A percentile compares a stretch with the other conserved stretches of the same genome.
phyloP scores from a whole-genome alignment of 73 alveolate species.

The Effrenium voratum region DNA sequence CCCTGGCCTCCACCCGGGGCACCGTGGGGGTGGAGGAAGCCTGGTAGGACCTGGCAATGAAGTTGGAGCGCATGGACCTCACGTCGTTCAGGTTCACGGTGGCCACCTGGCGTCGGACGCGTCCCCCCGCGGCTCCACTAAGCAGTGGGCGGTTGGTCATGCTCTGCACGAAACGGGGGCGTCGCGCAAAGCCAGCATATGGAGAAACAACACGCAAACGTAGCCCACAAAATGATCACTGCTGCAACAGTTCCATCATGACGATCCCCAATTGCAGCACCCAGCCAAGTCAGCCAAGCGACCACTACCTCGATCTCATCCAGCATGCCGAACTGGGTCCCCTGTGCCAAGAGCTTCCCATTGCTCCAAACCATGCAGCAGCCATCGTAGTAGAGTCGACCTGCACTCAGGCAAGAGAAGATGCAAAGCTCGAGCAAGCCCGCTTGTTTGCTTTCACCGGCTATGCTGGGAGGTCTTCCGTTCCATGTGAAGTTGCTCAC shows the following conservation, averaged over 20 bases:
- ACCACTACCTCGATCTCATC: slow-evolving; percentile 96
- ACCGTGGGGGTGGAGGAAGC: slow-evolving; percentile 78
- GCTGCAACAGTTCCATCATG: too few relatives aligned
- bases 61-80: slow-evolving; percentile 93
- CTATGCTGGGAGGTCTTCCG: too few relatives aligned
- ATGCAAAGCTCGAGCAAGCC: too few relatives aligned
- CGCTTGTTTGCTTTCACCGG: too few relatives aligned
- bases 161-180: too few relatives aligned
- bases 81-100: slow-evolving; percentile 97
- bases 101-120: slow-evolving; percentile 55
- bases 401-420: too few relatives aligned
- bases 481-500: too few relatives aligned
- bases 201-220: too few relatives aligned
- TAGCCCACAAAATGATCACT: too few relatives aligned
- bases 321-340: slow-evolving; percentile 95
- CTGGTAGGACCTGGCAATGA: slow-evolving; percentile 84
- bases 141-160: too few relatives aligned
- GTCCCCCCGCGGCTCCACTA: too few relatives aligned
- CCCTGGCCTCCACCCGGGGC: slow-evolving; percentile 55
- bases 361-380: slow-evolving; percentile 96
- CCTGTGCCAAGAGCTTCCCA: slow-evolving; percentile 96
- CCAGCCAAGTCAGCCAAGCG: slow-evolving; percentile 13
- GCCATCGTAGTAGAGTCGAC: slow-evolving; percentile 97
- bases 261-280: not conserved
- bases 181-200: too few relatives aligned